Evolutionary conservation across 495 filamentous ascomycete species (phyloP), one percentile per base, ranked within the genome.

Genomic region (Copromyces sp.): DNA sequence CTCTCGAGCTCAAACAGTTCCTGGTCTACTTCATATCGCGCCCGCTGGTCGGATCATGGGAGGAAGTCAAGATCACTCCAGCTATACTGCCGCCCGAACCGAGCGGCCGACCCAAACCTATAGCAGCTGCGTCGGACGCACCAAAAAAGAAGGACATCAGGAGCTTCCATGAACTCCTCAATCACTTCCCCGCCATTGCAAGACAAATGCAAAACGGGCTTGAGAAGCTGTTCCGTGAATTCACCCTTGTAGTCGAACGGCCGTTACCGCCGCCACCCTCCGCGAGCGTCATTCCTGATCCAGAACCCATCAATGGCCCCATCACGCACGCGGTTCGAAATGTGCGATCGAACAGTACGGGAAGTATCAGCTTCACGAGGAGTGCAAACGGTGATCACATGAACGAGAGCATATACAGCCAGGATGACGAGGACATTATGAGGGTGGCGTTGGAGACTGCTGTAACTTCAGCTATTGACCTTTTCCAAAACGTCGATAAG

Each of bases 21-120:
- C 89, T 99, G 42, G 89, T 99, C 70, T 98, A 99, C 86, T 98
- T 94, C 80, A 96, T 99, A 70, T 97, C 94, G 17, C 89, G 89
- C 42, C 96, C 96, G n/a, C 81, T 99, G 71, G 85, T 98, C 38
- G 96, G 96, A 17, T 88, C 89, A 0, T 92, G 89, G 82, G 94
- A 97, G 71, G 87, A 92, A 39, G 86, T 90, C 61, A 91, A 87
- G 77, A 87, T 93, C 41, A 80, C 85, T 7, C 88, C 87, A 9
- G 91, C 90, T 12, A 78, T 87, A 7, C 83, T 91, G 11, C 84
- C 86, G 12, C 5, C 77, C 79, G 61, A 74, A 75, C 8, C 77
- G 70, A 40, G 79, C 75, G 37, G 80, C 70, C 38, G 77, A 74
- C 29, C 74, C 79, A 4, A 78, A 78, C 71, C 78, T 78, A 1